Base-by-base conservation (phyloP, 257 asterid genomes). In the Catharanthus roseus region DNA sequence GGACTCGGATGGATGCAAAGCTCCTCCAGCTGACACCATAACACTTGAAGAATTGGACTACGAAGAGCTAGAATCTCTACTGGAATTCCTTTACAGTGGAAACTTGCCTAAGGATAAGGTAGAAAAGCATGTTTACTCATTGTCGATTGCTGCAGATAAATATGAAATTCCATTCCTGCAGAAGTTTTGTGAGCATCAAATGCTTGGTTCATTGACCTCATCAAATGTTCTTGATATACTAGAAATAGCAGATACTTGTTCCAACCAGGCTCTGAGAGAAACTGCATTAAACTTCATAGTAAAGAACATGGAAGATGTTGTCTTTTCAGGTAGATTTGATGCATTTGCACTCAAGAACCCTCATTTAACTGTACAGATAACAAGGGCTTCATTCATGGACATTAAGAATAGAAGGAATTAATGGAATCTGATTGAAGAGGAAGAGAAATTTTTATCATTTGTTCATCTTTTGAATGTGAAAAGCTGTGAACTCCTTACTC, bases 281-380 rank as follows among this genome's bases (percentile, higher is more conserved):
- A 90, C 93, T 0, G 85, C 97, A 0, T 77, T 93, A 56, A 87
- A 80, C 69, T 93, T 77, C 83, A 87, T 93, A 33, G 91, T 90
- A 4, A 86, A 84, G 66, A 93, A 93, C 66, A 93, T 93, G 97
- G 98, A 93, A 64, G 98, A 90, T 23, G 71, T 93, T 0, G 96
- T 93, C 28, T 93, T 93, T 71, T 87, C 98, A 0, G 58, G 87
- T 0, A 77, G 85, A 24, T 93, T 90, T 55, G 98, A 93, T 65
- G 88, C 82, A 0, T 93, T 93, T 77, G 98, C 98, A 6, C 92
- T 89, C 36, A 93, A 87, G 82, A 93, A 93, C 61, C 98, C 98
- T 67, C 98, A 93, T 74, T 73, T 93, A 13, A 89, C 89, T 71
- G 98, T 90, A 45, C 97, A 90, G 71, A 93, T 93, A 26, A 93